A percentile compares a stretch with the other conserved stretches of the same genome.
phyloP scores from a whole-genome alignment of 2,329 filamentous ascomycete genomes.

The Neonectria coccinea region DNA sequence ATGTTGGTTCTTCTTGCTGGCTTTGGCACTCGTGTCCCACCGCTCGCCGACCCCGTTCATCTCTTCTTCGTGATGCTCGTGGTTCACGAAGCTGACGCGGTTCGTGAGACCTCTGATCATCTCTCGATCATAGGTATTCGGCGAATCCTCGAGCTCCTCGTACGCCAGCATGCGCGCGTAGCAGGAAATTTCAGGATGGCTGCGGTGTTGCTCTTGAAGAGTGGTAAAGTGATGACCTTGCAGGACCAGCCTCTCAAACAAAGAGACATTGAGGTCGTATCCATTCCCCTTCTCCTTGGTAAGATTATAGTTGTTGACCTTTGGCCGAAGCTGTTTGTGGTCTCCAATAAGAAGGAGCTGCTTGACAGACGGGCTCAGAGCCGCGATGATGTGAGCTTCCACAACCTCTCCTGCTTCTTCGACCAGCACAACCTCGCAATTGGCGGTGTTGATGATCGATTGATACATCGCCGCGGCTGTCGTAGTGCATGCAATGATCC shows the following conservation, averaged over 20 bases:
- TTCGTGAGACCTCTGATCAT: conserved; percentile 67
- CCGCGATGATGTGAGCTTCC: conserved; percentile 72
- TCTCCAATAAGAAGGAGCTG: conserved; percentile 79
- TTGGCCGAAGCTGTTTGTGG: conserved; percentile 78
- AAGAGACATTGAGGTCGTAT: conserved; percentile 73
- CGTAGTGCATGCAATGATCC: conserved; percentile 78
- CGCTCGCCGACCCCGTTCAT: conserved; percentile 58
- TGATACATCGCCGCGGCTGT: conserved; percentile 75
- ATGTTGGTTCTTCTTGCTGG: conserved; percentile 70
- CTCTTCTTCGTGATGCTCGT: conserved; percentile 65
- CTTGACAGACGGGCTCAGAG: conserved; percentile 65
- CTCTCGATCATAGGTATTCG: conserved; percentile 60
- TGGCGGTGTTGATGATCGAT: conserved; percentile 63
- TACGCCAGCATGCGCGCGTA: conserved; percentile 71
- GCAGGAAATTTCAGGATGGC: conserved; percentile 74
- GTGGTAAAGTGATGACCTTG: conserved; percentile 65
- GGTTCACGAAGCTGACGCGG: conserved; percentile 75
- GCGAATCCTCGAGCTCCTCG: conserved; percentile 67
- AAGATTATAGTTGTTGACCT: conserved; percentile 70
- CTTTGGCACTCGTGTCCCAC: conserved; percentile 60
- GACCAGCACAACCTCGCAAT: conserved; percentile 71
- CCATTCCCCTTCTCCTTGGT: conserved; percentile 73
- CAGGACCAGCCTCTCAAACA: conserved; percentile 76
- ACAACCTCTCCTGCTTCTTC: conserved; percentile 82
- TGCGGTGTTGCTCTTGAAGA: conserved; percentile 73